These are phyloP conservation scores for Emydomyces testavorans DNA, from an alignment of 2,329 filamentous ascomycete species.

Conservation along the genomic window DNA sequence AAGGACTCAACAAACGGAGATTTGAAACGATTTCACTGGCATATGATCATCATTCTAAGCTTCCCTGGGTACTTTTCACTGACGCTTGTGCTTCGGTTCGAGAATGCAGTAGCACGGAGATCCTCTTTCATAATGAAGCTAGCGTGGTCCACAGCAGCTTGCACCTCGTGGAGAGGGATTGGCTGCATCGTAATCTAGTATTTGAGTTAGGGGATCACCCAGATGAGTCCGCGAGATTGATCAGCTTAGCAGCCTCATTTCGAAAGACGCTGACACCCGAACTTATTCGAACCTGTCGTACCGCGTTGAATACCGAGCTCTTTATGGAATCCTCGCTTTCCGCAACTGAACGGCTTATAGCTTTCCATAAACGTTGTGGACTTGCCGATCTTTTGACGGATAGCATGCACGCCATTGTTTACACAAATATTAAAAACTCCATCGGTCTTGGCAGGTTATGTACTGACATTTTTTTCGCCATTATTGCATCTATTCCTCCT, in stretches of 20 bases:
- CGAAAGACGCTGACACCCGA: constrained; percentile 58
- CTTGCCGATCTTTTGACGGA: constrained; percentile 72
- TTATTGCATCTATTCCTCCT: constrained; percentile 41
- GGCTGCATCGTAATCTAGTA: constrained; percentile 35
- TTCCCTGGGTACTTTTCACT: constrained; percentile 75
- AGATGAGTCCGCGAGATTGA: constrained; percentile 48
- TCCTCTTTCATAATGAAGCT: constrained; percentile 57
- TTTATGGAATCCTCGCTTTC: constrained; percentile 61
- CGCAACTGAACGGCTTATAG: constrained; percentile 61
- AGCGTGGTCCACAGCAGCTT: constrained; percentile 29
- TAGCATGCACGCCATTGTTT: constrained; percentile 63
- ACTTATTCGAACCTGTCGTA: constrained; percentile 55
- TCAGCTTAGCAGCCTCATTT: constrained; percentile 60
- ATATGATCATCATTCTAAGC: constrained; percentile 56
- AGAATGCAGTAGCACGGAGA: constrained; percentile 66
- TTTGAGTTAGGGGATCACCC: constrained; percentile 43
- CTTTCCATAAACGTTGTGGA: constrained; percentile 65
- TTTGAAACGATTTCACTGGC: constrained; percentile 70
- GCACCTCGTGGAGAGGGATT: constrained; percentile 31
- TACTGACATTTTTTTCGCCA: constrained; percentile 42
- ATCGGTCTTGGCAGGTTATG: constrained; percentile 40
- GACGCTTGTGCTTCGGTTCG: constrained; percentile 71
- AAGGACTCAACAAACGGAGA: constrained; percentile 75
- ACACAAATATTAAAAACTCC: constrained; percentile 55
- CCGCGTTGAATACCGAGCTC: constrained; percentile 59